Base-by-base conservation (phyloP, 176 grass and related monocot species). In the Oryza punctata region DNA sequence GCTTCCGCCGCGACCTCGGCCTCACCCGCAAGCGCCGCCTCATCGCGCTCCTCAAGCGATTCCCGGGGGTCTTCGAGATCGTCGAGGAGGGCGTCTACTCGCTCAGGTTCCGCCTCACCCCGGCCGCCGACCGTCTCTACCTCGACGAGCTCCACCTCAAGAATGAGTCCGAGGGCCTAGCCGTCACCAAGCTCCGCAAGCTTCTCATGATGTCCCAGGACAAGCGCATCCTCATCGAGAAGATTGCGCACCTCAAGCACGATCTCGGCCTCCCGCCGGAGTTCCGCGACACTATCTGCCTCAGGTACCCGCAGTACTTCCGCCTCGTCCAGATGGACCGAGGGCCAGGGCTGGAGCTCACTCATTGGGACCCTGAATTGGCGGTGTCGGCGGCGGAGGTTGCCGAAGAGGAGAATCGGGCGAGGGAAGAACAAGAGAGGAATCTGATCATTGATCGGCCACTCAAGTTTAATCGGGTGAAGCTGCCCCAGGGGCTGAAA, bases 51-150 rank as follows among this genome's bases (percentile, higher is more conserved):
- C 85, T 99, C 82, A 93, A 81, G 89, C 69, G 78, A 0, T 99
- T 99, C 82, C 96, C 96, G 6, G 96, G 84, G 12, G 91, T 99
- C 47, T 96, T 96, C 54, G 89, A 96, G 49, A 72, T 99, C 45
- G 70, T 99, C 11, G 96, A 99, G 91, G 96, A 99, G 47, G 93
- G 96, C 68, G 93, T 92, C 43, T 99, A 94, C 81, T 99, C 93
- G 21, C 89, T 99, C 12, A 84, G 78, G 26, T 90, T 99, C 75
- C 90, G 79, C 28, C 93, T 99, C 61, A 96, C 96, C 9, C 87
- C 91, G 1, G 83, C 78, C 73, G 96, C 96, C 10, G 96, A 99
- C 81, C 84, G 87, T 18, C 85, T 99, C 76, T 99, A 99, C 79
- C 85, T 99, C 66, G 96, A 96, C 75, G 96, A 99, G 84, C 82